Conservation (phyloP, 2,329 filamentous ascomycete species). For the Diaporthe batatas region DNA sequence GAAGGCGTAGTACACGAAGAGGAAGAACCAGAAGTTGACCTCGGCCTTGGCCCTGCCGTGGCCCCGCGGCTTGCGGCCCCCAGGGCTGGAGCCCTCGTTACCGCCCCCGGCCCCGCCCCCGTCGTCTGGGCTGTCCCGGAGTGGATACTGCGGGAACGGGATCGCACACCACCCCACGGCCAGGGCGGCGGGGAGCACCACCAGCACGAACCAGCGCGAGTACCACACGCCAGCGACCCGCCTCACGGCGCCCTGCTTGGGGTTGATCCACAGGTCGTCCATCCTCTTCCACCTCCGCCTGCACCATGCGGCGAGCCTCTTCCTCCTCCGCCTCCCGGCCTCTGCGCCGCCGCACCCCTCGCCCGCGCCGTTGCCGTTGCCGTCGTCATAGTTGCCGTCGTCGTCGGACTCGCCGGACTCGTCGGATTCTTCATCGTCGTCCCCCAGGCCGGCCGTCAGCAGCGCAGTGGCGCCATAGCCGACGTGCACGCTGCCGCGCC, state of each 20-base stretch:
- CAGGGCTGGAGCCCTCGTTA: conserved; percentile 43
- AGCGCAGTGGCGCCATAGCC: conserved; percentile 65
- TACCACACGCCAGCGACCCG: conserved; percentile 73
- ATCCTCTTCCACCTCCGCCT: conserved; percentile 53
- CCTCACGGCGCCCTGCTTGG: conserved; percentile 69
- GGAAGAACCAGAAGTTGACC: conserved; percentile 80
- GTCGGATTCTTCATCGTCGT: conserved; percentile 49
- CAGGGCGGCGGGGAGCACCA: conserved; percentile 71
- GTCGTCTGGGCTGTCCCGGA: conserved; percentile 55
- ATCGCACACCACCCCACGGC: conserved; percentile 75
- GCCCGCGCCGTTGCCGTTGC: conserved; percentile 46
- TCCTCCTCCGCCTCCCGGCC: conserved; percentile 45
- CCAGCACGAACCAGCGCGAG: conserved; percentile 71
- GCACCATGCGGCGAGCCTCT: conserved; percentile 51
- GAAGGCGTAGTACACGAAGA: conserved; percentile 77
- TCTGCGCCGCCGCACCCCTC: conserved; percentile 9
- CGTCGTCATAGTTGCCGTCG: conserved; percentile 52
- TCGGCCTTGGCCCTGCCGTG: conserved; percentile 74
- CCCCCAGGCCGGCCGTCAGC: conserved; percentile 58
- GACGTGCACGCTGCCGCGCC: conserved; percentile 67
- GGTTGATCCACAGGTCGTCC: conserved; percentile 71
- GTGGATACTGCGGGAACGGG: conserved; percentile 73
- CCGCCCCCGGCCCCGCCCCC: conserved; percentile 52
- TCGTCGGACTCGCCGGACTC: conserved; percentile 54
- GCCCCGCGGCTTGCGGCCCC: conserved; percentile 64